Base-by-base conservation (phyloP, 768 basidiomycete species). In the Hypsizygus marmoreus region DNA sequence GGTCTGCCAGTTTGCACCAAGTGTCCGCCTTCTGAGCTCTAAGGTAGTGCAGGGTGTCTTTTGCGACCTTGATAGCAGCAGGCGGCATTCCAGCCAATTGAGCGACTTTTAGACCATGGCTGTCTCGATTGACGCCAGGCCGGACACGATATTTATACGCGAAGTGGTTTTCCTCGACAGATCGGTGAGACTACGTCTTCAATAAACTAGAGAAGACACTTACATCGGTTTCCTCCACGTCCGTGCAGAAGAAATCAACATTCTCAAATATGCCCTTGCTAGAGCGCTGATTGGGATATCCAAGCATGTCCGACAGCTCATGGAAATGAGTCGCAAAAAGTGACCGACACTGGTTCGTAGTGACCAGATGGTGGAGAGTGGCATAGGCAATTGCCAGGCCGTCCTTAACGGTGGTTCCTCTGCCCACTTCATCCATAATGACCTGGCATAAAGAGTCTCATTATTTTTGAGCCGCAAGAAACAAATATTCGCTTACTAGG, bases 351-450 rank as follows among this genome's bases (percentile, higher is more conserved):
- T 72, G 69, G 57, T 90, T 91, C 23, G 79, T 76, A 26, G 78
- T 69, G 29, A 82, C 67, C 14, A 97, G 76, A 63, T 97, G 86
- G 57, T 95, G 86, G 25, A 95, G 75, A 2, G 91, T 84, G 5
- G 91, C 90, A 59, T 92, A 97, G 13, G 97, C 95, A 40, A 98
- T 91, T 0, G 95, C 92, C 11, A 97, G 66, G 8, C 95, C 95
- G 58, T 97, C 95, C 49, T 82, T 82, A 6, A 94, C 83, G 0
- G 94, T 94, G 4, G 95, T 98, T 25, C 95, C 95, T 55, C 95
- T 73, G 5, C 95, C 95, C n/a, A 99, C 94, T 71, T 99, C 95
- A 62, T 99, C 95, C 91, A 99, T 95, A 51, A 99, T 95, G n/a
- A 98, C 88, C 91, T 94, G 55, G 12, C 9, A 26, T 29, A 24